Evolutionary conservation across 176 grass and related monocot species (phyloP).

Genomic region (Melocanna baccifera): DNA sequence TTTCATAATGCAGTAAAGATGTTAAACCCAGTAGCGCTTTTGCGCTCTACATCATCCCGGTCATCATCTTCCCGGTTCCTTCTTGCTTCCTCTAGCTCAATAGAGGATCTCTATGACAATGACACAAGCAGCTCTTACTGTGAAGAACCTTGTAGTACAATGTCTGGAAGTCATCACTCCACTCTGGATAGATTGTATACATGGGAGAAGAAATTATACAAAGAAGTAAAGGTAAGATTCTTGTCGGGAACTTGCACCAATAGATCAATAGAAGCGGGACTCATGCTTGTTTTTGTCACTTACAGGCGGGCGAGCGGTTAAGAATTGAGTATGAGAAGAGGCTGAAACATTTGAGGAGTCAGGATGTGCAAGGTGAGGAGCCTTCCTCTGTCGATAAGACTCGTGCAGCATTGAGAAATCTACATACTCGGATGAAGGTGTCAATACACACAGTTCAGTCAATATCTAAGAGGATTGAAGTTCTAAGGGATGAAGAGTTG

Average conservation of each 20-base stretch:
- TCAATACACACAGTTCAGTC: slow-evolving; percentile 92
- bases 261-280: background rate
- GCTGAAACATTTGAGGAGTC: slow-evolving; percentile 65
- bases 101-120: slow-evolving; percentile 76
- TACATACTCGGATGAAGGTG: slow-evolving; percentile 75
- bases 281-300: slow-evolving; percentile 30
- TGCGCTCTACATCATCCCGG: slow-evolving; percentile 71
- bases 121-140: slow-evolving; percentile 74
- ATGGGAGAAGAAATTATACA: slow-evolving; percentile 98
- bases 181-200: slow-evolving; percentile 87
- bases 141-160: slow-evolving; percentile 68
- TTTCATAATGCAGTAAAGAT: slow-evolving; percentile 61
- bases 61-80: slow-evolving; percentile 81
- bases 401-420: slow-evolving; percentile 57
- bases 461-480: slow-evolving; percentile 83
- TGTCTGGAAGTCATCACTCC: slow-evolving; percentile 82
- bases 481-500: slow-evolving; percentile 78
- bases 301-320: slow-evolving; percentile 69
- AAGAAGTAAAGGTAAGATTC: slow-evolving; percentile 88
- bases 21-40: slow-evolving; percentile 72
- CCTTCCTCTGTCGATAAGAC: slow-evolving; percentile 63
- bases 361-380: slow-evolving; percentile 72
- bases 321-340: slow-evolving; percentile 92
- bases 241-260: slow-evolving; percentile 6
- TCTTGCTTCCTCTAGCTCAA: slow-evolving; percentile 63